A percentile compares a stretch with the other conserved stretches of the same genome.
phyloP scores from a whole-genome alignment of 306 rosid species.

The Trifolium subterraneum region DNA sequence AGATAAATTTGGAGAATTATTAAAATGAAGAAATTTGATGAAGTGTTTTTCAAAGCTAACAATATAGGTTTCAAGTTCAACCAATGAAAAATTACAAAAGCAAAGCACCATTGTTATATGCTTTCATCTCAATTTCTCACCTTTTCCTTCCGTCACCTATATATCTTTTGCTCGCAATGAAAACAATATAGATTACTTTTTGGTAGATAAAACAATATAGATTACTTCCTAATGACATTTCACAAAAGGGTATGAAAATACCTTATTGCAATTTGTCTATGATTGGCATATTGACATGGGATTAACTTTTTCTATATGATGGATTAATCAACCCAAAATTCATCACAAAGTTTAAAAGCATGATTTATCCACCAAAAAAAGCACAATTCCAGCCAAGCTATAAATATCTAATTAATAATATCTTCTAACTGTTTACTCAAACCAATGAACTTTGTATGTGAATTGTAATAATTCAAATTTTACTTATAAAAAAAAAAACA shows the following conservation, averaged over 20 bases:
- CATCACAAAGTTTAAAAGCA: constrained; percentile 24
- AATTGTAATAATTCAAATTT: no score
- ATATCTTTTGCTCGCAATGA: constrained; percentile 24
- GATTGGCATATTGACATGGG: constrained; percentile 6
- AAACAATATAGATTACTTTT: constrained; percentile 14
- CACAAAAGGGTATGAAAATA: constrained; percentile 43
- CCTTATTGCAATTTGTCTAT: constrained; percentile 29
- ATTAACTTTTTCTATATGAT: constrained; percentile 5
- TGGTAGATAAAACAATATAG: constrained; percentile 30
- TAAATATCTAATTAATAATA: constrained; percentile 29
- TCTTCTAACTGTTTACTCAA: background rate
- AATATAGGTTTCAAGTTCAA: background rate
- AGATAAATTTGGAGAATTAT: no score
- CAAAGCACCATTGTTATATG: constrained; percentile 24
- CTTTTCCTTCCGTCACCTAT: constrained; percentile 18
- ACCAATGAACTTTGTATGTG: background rate
- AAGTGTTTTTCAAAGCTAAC: no score
- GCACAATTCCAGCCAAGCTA: background rate
- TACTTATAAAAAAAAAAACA: no score
- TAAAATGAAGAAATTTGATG: no score
- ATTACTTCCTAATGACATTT: constrained; percentile 39
- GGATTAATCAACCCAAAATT: background rate
- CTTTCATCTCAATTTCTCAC: constrained; percentile 17
- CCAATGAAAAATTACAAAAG: constrained; percentile 24
- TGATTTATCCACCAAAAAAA: background rate